These are phyloP conservation scores for Boletus reticuloceps DNA, from an alignment of 768 basidiomycete species.

Conservation along the genomic window DNA sequence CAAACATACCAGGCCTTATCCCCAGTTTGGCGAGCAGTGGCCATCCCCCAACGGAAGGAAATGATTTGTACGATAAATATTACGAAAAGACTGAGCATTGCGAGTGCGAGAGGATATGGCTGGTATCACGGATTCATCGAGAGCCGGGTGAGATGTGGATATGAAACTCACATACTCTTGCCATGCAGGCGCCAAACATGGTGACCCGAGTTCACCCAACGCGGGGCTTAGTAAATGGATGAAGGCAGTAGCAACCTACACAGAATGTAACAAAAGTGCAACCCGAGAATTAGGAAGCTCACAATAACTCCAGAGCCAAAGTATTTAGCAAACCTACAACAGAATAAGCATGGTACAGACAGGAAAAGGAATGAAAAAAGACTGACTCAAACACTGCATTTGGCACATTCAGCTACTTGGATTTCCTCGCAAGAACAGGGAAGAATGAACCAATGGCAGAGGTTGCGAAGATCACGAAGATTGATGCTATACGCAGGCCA, in stretches of 20 bases:
- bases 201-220: constrained; percentile 62
- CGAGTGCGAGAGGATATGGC: constrained; percentile 82
- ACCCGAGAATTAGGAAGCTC: constrained; percentile 24
- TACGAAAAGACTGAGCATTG: constrained; percentile 74
- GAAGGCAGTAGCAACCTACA: constrained; percentile 84
- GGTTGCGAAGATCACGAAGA: constrained; percentile 70
- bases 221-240: constrained; percentile 81
- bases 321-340: constrained; percentile 74
- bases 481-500: constrained; percentile 61
- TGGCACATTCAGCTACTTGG: constrained; percentile 41
- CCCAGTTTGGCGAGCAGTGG: constrained; percentile 68
- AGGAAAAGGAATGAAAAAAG: background rate
- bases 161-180: constrained; percentile 56
- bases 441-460: constrained; percentile 64
- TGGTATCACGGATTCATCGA: constrained; percentile 27
- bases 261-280: background rate
- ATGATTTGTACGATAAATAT: constrained; percentile 86
- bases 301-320: constrained; percentile 91
- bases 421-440: constrained; percentile 60
- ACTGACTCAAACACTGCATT: constrained; percentile 63
- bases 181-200: constrained; percentile 75
- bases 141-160: background rate
- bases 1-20: constrained; percentile 50
- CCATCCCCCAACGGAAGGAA: constrained; percentile 84
- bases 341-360: constrained; percentile 1